phyloP scores from a whole-genome alignment of 164 flowering plant genomes.

The Liriodendron chinense region DNA sequence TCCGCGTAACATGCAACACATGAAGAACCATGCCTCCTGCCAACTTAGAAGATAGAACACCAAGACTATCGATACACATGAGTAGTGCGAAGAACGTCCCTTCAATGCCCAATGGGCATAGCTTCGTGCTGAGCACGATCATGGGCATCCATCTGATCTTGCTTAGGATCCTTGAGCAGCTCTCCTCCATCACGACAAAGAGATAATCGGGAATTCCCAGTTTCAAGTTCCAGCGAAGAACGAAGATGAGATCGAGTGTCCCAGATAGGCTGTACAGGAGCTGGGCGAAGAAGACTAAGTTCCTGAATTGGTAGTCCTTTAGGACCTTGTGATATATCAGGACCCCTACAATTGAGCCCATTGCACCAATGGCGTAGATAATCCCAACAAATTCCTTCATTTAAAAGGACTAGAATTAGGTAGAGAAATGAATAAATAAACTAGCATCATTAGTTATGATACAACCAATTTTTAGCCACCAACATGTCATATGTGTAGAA shows the following conservation, averaged over 20 bases:
- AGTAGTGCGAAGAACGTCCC: constrained; percentile 75
- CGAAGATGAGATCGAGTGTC: constrained; percentile 60
- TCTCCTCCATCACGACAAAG: constrained; percentile 58
- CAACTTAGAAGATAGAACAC: constrained; percentile 51
- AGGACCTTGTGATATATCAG: constrained; percentile 61
- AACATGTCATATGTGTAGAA: too few species aligned
- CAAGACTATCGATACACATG: constrained; percentile 74
- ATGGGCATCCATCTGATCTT: constrained; percentile 73
- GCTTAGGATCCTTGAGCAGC: constrained; percentile 34
- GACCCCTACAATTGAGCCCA: constrained; percentile 63
- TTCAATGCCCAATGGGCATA: constrained; percentile 72
- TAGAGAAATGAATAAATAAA: too few species aligned
- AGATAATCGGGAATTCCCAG: constrained; percentile 62
- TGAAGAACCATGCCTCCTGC: constrained; percentile 66
- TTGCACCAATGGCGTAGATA: constrained; percentile 65
- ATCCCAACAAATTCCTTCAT: constrained; percentile 69
- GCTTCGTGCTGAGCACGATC: constrained; percentile 57
- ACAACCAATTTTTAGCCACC: too few species aligned
- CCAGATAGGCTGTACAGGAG: constrained; percentile 52
- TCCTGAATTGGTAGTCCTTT: constrained; percentile 53
- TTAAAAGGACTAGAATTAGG: neutral
- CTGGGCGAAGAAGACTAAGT: constrained; percentile 54
- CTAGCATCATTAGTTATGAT: too few species aligned
- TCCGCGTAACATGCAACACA: constrained; percentile 55
- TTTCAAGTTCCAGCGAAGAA: constrained; percentile 56